Evolutionary conservation across 2,329 filamentous ascomycete species (phyloP), one percentile per base, ranked within the genome.

Genomic region (Colletotrichum sp.): DNA sequence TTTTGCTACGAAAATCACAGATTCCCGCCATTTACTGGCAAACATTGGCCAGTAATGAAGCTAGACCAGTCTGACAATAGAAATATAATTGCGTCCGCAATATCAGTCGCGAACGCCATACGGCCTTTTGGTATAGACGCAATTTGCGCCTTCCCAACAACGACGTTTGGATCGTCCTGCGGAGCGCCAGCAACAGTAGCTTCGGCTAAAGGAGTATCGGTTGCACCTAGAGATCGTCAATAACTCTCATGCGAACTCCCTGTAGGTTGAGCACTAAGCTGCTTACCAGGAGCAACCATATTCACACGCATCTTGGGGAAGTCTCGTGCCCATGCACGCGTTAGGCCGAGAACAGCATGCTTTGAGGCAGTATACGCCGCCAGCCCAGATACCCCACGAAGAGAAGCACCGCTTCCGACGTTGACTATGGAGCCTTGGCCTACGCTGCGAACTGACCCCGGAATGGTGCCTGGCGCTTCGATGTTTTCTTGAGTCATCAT

Each of bases 211-310:
- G 39, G 39, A 49, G 39, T 49, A 22, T 49, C 19, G n/a, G 39
- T 49, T 49, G 39, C 39, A 12, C 39, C 39, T 49, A 2, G 9
- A 12, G 39, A 49, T 49, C 6, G 19, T 49, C 19, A 49, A n/a
- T 12, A 12, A n/a, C 39, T 22, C 39, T 49, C 1, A 49, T 49
- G 39, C 39, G 6, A 49, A n/a, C 9, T n/a, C 3, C 9, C 39
- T 49, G 9, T 6, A 49, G 39, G 19, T 49, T 49, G 39, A 2
- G 39, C 19, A 49, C 9, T 4, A 49, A n/a, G 39, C 6, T n/a
- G 32, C 63, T 65, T n/a, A 65, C 63, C 63, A 16, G 63, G 63
- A 39, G 63, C 63, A 39, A 65, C 63, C 63, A 65, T n/a, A 39
- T 65, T 65, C 22, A 65, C 63, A 25, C 63, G 63, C 63, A 65